phyloP scores from a whole-genome alignment of 2,329 filamentous ascomycete genomes.

The Penicillium capsulatum region DNA sequence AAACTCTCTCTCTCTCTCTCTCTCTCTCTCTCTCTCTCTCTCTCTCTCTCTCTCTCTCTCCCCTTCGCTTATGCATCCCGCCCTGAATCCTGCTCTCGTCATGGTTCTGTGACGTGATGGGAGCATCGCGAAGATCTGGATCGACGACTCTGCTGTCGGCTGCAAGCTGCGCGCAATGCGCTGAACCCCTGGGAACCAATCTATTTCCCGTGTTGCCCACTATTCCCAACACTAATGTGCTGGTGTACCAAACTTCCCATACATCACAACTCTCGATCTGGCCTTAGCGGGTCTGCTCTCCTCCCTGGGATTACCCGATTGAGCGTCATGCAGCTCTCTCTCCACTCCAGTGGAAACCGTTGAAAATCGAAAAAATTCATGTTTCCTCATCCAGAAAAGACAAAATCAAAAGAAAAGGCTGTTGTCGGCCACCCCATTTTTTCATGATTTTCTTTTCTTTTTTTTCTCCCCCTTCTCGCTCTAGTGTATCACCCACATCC shows the following conservation, averaged over 20 bases:
- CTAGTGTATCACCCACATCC: background rate
- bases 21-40: too few relatives aligned
- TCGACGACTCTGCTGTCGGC: slow-evolving; percentile 6
- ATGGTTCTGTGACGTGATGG: slow-evolving; percentile 16
- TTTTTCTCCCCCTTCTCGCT: background rate
- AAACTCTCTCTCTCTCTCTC: too few relatives aligned
- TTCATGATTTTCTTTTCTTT: slow-evolving; percentile 1
- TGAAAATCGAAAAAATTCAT: slow-evolving; percentile 10
- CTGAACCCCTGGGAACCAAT: slow-evolving; percentile 17
- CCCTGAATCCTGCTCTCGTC: slow-evolving; percentile 14
- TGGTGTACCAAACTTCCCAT: slow-evolving; percentile 13
- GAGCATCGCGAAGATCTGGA: slow-evolving; percentile 11
- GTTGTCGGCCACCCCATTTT: slow-evolving; percentile 24
- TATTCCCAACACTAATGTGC: slow-evolving; percentile 15
- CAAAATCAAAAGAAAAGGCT: too few relatives aligned
- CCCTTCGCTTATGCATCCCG: slow-evolving; percentile 4
- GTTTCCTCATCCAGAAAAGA: too few relatives aligned
- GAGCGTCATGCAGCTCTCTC: slow-evolving; percentile 17
- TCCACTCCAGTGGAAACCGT: slow-evolving; percentile 25
- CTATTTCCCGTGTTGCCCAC: slow-evolving; percentile 18
- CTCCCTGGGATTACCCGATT: slow-evolving; percentile 16
- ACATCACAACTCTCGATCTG: slow-evolving; percentile 12
- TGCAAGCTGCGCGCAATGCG: slow-evolving; percentile 18
- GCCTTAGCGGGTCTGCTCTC: slow-evolving; percentile 18
- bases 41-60: too few relatives aligned